Base-by-base conservation (phyloP, 2,329 filamentous ascomycete species). In the Penicillium brasilianum region DNA sequence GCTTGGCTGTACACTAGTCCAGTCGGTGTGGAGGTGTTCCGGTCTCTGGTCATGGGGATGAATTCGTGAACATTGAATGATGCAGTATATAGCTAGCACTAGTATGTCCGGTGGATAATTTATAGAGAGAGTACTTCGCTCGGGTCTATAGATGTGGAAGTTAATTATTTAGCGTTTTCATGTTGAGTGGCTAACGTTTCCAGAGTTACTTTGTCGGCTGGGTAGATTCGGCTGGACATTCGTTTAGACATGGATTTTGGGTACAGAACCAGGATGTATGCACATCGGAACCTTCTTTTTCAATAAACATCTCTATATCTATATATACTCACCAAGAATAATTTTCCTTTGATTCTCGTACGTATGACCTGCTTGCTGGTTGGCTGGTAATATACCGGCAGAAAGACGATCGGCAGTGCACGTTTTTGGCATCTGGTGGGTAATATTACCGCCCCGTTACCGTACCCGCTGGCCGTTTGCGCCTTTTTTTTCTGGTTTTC, bases 401-500 rank as follows among this genome's bases (percentile, higher is more conserved):
- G n/a, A n/a, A 18, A 49, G 20, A 13, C 48, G 54, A 60, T 57
- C 54, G 41, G 52, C 59, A 50, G 14, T 57, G 46, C 60, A 65
- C 63, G 57, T 67, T 69, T 68, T 66, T 64, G 66, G 65, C 66
- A 67, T 39, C 10, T 41, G 44, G 55, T 52, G 48, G 48, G 51
- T 65, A 66, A 59, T 44, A 53, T 65, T 63, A 18, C 10, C 20
- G 2, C 14, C 22, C 3, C 20, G 53, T 1, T 41, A 44, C 32
- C 55, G n/a, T 30, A 14, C 55, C 51, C 22, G 32, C 48, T 44
- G 55, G 64, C 64, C 63, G 55, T 57, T 65, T 60, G 60, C 65
- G 58, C 54, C 43, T 61, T 67, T 62, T 62, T 59, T 43, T 25
- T 4, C 11, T 4, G 32, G 8, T 9, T 34, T 30, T n/a, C 34